Base-by-base conservation (phyloP, 805 yeast genomes). In the Saccharomycopsis babjevae region DNA sequence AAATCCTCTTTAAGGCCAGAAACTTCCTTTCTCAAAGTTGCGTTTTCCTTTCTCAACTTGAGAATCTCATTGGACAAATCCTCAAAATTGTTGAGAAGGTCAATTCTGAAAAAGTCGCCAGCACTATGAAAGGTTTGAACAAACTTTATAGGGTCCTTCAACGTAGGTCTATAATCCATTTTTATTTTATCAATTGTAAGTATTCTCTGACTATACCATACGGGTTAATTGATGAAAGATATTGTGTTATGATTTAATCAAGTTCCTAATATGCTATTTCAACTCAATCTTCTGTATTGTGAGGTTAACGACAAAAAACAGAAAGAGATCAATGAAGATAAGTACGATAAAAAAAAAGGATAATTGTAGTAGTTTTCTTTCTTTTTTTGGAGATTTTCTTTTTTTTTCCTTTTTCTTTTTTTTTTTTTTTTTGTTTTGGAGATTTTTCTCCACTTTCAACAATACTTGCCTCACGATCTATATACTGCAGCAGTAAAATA, bases 101-200 rank as follows among this genome's bases (percentile, higher is more conserved):
- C 65, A 22, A 61, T 61, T 16, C 65, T 16, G 54, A 63, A 58
- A 50, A 63, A 63, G 28, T 61, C 62, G 22, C 50, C 56, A 15
- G 50, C 46, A 40, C 57, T 59, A 5, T 57, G 59, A n/a, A 60
- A 55, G 20, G 57, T 36, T 20, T 39, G 50, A 6, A 56, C 28
- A 56, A 62, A 62, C 61, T 62, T 60, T 8, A 22, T 13, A 15
- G 64, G 64, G 55, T 63, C 62, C 40, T 61, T 57, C 16, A 63
- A 43, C 3, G 59, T 63, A 16, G 65, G 63, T 20, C 56, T 18
- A 52, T 59, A 58, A 34, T 63, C 60, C 61, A 61, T 58, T 18
- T 28, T 58, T n/a, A 32, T 25, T 38, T 32, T 18, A 20, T 8
- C 30, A 16, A 40, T 6, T 40, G 16, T 3, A 6, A 25, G 15